Conservation (phyloP, 257 asterid species). For the Nicotiana noctiflora region DNA sequence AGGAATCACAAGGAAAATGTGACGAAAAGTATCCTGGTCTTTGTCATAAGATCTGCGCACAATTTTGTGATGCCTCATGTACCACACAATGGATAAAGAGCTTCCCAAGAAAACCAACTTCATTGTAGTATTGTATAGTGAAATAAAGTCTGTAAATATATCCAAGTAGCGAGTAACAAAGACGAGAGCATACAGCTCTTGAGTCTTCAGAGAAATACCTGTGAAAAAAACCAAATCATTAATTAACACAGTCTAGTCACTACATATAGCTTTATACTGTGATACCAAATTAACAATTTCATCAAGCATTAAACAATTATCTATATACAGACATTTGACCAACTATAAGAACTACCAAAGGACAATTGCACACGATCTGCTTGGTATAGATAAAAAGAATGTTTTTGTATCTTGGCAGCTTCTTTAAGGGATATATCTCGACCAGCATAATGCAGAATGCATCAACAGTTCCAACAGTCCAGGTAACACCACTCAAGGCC, state of each 20-base stretch:
- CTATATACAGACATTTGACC: not conserved
- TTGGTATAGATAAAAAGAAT: not conserved
- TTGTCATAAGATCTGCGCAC: constrained; percentile 82
- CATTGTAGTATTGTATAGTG: constrained; percentile 71
- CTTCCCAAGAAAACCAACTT: constrained; percentile 80
- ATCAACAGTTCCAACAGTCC: not conserved
- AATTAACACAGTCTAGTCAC: not conserved
- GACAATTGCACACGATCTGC: not conserved
- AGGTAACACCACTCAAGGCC: not conserved
- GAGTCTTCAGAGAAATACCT: constrained; percentile 87
- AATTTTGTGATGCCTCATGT: constrained; percentile 70
- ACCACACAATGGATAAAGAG: constrained; percentile 82
- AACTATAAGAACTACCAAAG: not conserved
- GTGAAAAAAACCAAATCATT: constrained; percentile 17
- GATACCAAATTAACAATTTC: not conserved
- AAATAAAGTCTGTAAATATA: constrained; percentile 60
- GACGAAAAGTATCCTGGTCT: constrained; percentile 91
- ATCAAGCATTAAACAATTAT: not conserved
- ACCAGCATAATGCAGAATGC: not conserved
- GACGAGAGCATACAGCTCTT: constrained; percentile 76
- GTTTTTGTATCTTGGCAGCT: not conserved
- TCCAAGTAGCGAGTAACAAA: constrained; percentile 85
- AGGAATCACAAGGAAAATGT: constrained; percentile 56
- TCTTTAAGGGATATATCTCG: not conserved
- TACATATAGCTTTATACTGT: not conserved